These are phyloP conservation scores for Diplodia seriata DNA, from an alignment of 2,329 filamentous ascomycete genomes.

Conservation along the genomic window DNA sequence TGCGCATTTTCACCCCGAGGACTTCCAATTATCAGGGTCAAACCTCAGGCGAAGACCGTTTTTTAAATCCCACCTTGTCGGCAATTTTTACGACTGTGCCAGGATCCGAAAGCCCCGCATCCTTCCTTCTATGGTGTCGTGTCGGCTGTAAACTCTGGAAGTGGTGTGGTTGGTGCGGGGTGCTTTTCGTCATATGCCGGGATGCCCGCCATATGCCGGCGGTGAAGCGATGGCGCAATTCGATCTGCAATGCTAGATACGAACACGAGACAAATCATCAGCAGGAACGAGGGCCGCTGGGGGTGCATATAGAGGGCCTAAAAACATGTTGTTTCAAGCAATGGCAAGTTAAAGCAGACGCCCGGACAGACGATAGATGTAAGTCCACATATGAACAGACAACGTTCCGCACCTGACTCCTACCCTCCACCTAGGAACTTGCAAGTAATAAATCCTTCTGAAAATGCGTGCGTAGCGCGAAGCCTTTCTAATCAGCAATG, in stretches of 20 bases:
- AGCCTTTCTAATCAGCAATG: too few species aligned
- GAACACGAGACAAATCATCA: background rate
- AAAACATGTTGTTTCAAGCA: background rate
- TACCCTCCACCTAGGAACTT: too few species aligned
- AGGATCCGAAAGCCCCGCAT: background rate
- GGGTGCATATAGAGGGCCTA: background rate
- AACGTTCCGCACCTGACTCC: too few species aligned
- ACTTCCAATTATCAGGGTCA: background rate
- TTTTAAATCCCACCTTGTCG: background rate
- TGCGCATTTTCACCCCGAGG: background rate
- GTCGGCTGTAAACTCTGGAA: background rate
- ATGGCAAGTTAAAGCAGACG: background rate
- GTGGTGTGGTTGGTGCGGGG: slow-evolving; percentile 14
- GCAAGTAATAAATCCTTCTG: too few species aligned
- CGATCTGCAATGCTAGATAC: background rate
- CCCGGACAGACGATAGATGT: too few species aligned
- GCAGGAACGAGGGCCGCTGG: background rate
- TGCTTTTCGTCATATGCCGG: background rate
- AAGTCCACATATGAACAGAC: too few species aligned
- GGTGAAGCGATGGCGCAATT: slow-evolving; percentile 9
- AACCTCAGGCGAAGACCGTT: background rate
- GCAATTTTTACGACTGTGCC: background rate
- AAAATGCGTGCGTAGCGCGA: too few species aligned
- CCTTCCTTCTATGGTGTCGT: background rate
- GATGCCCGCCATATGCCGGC: background rate